phyloP scores from a whole-genome alignment of 352 stramenopile species.

The Globisporangium heterothallicum region DNA sequence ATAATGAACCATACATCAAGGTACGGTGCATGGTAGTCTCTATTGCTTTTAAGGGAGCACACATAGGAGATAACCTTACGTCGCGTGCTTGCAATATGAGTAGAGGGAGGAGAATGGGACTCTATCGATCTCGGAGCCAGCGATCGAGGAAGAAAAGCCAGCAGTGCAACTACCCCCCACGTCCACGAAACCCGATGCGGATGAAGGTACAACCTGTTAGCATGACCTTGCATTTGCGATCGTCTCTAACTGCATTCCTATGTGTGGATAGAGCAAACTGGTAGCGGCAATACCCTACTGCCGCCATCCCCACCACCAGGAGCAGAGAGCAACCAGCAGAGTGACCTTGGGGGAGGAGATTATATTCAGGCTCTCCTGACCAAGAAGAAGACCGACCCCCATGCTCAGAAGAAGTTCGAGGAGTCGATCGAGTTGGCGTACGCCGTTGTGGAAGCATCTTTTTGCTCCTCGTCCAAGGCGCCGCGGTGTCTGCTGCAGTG shows the following conservation, averaged over 20 bases:
- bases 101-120: neutral
- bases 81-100: neutral
- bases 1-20: conserved; percentile 26
- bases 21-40: conserved; percentile 10
- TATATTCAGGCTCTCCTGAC: conserved; percentile 11
- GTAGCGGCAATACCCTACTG: neutral
- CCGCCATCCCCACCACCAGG: neutral
- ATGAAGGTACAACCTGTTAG: neutral
- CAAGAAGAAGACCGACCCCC: conserved; percentile 6
- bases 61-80: too few species aligned
- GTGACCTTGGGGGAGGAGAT: neutral
- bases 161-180: neutral
- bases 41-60: too few species aligned
- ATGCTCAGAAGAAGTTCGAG: conserved; percentile 30
- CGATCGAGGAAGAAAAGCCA: neutral
- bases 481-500: conserved; percentile 47
- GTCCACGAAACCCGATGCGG: neutral
- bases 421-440: conserved; percentile 37
- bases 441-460: conserved; percentile 56
- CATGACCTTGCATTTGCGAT: neutral
- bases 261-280: neutral
- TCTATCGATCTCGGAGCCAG: neutral
- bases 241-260: neutral
- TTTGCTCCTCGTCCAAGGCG: conserved; percentile 45
- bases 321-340: neutral